Percentiles rank a stretch among this genome's conserved stretches.
Evolutionary conservation across 2,329 filamentous ascomycete genomes (phyloP).

Genomic region (Dactylonectria estremocensis): DNA sequence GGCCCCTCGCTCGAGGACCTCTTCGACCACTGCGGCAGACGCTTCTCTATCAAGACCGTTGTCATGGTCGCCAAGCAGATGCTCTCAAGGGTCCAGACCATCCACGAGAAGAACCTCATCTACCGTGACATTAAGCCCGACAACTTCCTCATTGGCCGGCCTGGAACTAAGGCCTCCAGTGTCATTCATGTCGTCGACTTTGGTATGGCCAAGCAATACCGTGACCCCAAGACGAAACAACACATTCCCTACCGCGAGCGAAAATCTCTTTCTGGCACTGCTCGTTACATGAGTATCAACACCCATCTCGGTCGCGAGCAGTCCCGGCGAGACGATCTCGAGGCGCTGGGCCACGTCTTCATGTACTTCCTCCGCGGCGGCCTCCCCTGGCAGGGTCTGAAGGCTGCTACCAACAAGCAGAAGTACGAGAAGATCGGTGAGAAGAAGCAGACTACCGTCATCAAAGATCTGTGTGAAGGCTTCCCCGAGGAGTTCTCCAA

Average conservation of each 20-base stretch:
- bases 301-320: slow-evolving; percentile 97
- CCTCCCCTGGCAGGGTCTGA: slow-evolving; percentile 80
- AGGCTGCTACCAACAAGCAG: slow-evolving; percentile 87
- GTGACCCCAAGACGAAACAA: slow-evolving; percentile 98
- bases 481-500: slow-evolving; percentile 99
- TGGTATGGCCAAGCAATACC: slow-evolving; percentile 99
- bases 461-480: slow-evolving; percentile 96
- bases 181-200: slow-evolving; percentile 99
- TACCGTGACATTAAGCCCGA: slow-evolving; percentile 99
- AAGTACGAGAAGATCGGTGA: slow-evolving; percentile 99
- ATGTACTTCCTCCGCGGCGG: slow-evolving; percentile 83
- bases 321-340: slow-evolving; percentile 94
- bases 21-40: slow-evolving; percentile 96
- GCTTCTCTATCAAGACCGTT: slow-evolving; percentile 97
- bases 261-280: slow-evolving; percentile 96
- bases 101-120: slow-evolving; percentile 99
- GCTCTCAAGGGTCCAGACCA: slow-evolving; percentile 92
- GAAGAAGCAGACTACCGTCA: slow-evolving; percentile 98
- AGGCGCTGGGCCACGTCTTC: slow-evolving; percentile 85
- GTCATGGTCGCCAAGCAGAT: slow-evolving; percentile 99
- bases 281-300: slow-evolving; percentile 99
- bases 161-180: slow-evolving; percentile 93
- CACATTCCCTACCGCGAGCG: slow-evolving; percentile 98
- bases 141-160: slow-evolving; percentile 97
- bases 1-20: slow-evolving; percentile 96